Base-by-base conservation (phyloP, 192 early-diverging fungal species). In the Jimgerdemannia lactiflua region DNA sequence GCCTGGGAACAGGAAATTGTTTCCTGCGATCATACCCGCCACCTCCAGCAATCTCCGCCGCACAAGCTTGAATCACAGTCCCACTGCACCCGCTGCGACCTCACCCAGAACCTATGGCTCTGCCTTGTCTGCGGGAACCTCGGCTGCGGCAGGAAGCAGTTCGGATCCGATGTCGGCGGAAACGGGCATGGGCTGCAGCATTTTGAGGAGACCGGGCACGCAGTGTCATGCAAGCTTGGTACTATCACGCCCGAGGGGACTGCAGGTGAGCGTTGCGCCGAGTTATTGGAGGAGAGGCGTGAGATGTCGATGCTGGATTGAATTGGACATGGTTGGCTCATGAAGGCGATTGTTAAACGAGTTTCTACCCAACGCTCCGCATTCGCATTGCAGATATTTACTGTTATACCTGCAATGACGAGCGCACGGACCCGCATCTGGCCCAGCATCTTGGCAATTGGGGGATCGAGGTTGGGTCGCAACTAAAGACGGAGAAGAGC, bases 241-340 rank as follows among this genome's bases (percentile, higher is more conserved):
- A 97, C 98, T 3, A 98, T 99, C 68, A 98, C 97, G 4, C 96
- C 97, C 64, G 97, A 99, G 80, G 98, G 98, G 72, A 93, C 92
- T 3, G 98, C 95, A 49, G 94, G 85, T 97, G 86, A 74, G 67
- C 39, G 11, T 81, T 29, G 29, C 29, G 29, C 29, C 29, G 29
- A 29, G 85, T 77, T 85, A 83, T 71, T 6, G 4, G 29, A 64
- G 29, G 29, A 29, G 29, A 29, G 29, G 29, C 29, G 29, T 29
- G n/a, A n/a, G n/a, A n/a, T n/a, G n/a, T n/a, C n/a, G n/a, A 29
- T 29, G 1, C 29, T 29, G 29, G 29, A 1, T 29, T 1, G 29
- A 29, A 29, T 29, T 29, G 29, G 29, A 29, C 29, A 29, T 29
- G 29, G 29, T 29, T 29, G 29, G 29, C 29, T 29, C 29, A 29